These are phyloP conservation scores for Berberis thunbergii DNA, from an alignment of 164 flowering plant genomes.

Conservation along the genomic window DNA sequence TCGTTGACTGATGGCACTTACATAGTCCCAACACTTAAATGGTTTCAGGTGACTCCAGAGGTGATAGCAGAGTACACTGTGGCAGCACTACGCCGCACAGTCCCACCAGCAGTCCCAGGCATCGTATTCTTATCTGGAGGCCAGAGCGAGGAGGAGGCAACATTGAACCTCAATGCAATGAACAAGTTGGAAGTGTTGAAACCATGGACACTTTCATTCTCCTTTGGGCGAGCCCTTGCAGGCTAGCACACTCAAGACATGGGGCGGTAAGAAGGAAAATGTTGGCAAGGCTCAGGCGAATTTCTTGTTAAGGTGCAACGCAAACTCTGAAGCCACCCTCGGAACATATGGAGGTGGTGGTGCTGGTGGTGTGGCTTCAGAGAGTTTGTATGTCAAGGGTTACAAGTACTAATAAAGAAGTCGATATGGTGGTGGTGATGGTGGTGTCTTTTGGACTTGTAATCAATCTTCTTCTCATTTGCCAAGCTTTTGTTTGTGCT, in stretches of 20 bases:
- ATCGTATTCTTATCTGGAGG: conserved; percentile 78
- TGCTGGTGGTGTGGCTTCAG: conserved; percentile 48
- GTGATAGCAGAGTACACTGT: conserved; percentile 82
- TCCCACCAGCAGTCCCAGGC: conserved; percentile 82
- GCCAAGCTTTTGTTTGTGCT: background rate
- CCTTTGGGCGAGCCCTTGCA: conserved; percentile 84
- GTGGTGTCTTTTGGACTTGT: background rate
- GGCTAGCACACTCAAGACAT: conserved; percentile 71
- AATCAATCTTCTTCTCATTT: background rate
- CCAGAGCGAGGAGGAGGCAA: conserved; percentile 85
- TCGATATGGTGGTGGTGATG: background rate
- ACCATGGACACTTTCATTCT: conserved; percentile 86
- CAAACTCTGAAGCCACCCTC: conserved; percentile 72
- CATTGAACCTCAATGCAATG: conserved; percentile 66
- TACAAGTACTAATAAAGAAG: conserved; percentile 45
- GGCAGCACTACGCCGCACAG: conserved; percentile 58
- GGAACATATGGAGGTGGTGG: conserved; percentile 54
- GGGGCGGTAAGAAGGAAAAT: conserved; percentile 78
- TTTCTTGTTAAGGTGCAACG: conserved; percentile 64
- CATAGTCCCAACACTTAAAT: too few species aligned
- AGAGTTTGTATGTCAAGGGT: conserved; percentile 62
- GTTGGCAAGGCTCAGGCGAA: conserved; percentile 47
- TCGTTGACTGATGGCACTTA: too few species aligned
- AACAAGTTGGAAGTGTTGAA: conserved; percentile 64
- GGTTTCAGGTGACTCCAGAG: conserved; percentile 42